Base-by-base conservation (phyloP, 768 basidiomycete species). In the Fomitopsis serialis region DNA sequence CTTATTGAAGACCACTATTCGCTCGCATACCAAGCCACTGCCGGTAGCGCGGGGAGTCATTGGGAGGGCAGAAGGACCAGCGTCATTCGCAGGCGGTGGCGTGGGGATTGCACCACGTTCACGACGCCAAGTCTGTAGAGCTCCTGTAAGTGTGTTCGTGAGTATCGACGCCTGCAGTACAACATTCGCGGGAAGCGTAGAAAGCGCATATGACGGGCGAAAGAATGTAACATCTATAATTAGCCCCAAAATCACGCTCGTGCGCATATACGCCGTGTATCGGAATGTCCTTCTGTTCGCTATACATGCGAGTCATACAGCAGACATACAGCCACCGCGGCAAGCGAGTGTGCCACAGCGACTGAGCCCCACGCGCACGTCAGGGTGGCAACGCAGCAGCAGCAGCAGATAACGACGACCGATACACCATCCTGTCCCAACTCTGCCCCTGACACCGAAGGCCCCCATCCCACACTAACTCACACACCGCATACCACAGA, bases 1-100 rank as follows among this genome's bases (percentile, higher is more conserved):
- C 73, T 98, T 98, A 63, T 92, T 96, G 57, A 98, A 78, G 11
- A 98, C 89, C 42, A 99, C 82, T 32, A 98, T 78, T 52, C 89
- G 87, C 69, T 95, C 89, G 63, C 90, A 90, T 48, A 82, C 67
- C 22, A 55, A 56, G 8, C 62, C 61, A 6, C 48, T 19, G 29
- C 53, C 29, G 29, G 54, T n/a, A 59, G 53, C 49, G 47, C 53
- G 48, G 29, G n/a, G 23, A 51, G 63, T 56, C 56, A 57, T 34
- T 43, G 45, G 42, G 15, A 34, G 13, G 15, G 37, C 25, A 15
- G 49, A 23, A 2, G 36, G 22, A 15, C 19, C 50, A 49, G 69
- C 62, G 54, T 71, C 46, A 5, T 40, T 22, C 10, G 37, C 15
- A 22, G 21, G 15, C 12, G 22, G 11, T 21, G n/a, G 42, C 6